Percentiles rank a stretch among this genome's conserved stretches.
phyloP scores from a whole-genome alignment of 495 filamentous ascomycete species.

The Hyaloscypha finlandica region DNA sequence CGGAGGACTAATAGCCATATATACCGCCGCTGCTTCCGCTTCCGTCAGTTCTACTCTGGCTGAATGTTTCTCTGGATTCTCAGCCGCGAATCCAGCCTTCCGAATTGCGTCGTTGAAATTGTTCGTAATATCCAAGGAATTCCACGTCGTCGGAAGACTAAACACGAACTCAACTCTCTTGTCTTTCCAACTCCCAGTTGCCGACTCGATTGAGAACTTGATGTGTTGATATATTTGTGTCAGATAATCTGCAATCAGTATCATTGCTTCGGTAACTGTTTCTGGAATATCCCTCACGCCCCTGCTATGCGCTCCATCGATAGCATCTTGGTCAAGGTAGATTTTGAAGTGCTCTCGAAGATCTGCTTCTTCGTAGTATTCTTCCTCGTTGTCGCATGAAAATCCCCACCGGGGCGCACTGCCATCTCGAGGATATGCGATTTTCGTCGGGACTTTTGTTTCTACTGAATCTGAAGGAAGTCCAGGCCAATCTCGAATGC shows the following conservation, averaged over 20 bases:
- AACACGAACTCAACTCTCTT: conserved; percentile 6
- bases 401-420: background rate
- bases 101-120: background rate
- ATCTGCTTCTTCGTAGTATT: background rate
- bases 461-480: too few species aligned
- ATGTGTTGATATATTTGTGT: background rate
- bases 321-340: conserved; percentile 2
- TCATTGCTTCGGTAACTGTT: background rate
- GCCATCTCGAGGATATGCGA: background rate
- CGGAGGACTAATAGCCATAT: background rate
- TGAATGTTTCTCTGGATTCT: background rate
- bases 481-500: background rate
- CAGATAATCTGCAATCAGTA: background rate
- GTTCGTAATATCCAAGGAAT: background rate
- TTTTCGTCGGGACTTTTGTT: too few species aligned
- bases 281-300: background rate
- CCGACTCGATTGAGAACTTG: too few species aligned
- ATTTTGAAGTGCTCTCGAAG: conserved; percentile 7
- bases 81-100: conserved; percentile 5
- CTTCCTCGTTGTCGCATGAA: conserved; percentile 8
- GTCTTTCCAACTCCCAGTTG: conserved; percentile 1
- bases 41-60: conserved; percentile 4
- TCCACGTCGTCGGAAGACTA: conserved; percentile 3
- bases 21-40: conserved; percentile 12
- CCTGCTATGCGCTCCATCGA: background rate